Percentiles rank a stretch among this genome's conserved stretches.
These are phyloP conservation scores for Ophiostoma sp. DNA, from an alignment of 2,329 filamentous ascomycete genomes.

Conservation along the genomic window DNA sequence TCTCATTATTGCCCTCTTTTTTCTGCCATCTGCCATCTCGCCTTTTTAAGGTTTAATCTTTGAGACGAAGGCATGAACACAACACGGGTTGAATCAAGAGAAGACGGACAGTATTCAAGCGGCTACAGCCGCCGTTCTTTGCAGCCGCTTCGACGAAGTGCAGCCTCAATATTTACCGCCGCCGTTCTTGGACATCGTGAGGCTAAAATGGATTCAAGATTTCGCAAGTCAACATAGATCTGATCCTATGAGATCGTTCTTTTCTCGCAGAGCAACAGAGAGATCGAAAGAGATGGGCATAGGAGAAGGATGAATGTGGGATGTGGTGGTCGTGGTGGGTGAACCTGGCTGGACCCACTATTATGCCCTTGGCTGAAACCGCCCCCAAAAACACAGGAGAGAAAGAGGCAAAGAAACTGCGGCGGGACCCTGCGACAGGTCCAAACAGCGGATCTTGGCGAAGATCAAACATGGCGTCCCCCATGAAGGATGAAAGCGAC, in stretches of 20 bases:
- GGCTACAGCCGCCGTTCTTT: background rate
- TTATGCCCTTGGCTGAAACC: constrained; percentile 6
- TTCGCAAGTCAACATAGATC: background rate
- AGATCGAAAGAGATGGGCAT: background rate
- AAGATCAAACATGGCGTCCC: constrained; percentile 17
- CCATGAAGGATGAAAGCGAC: background rate
- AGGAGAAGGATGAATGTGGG: background rate
- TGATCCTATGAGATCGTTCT: background rate
- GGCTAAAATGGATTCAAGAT: background rate
- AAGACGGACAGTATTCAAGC: background rate
- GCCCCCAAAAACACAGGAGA: background rate
- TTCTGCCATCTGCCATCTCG: background rate
- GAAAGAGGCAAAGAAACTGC: background rate
- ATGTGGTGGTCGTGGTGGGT: background rate
- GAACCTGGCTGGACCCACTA: background rate
- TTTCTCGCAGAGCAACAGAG: background rate
- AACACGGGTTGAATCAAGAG: background rate
- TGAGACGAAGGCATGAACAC: background rate
- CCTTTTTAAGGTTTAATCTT: background rate
- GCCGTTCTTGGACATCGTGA: background rate
- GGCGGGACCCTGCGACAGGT: background rate
- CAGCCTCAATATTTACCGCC: background rate
- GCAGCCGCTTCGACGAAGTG: background rate
- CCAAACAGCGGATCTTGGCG: constrained; percentile 21
- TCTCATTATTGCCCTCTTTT: background rate